Base-by-base conservation (phyloP, 2,329 filamentous ascomycete genomes). In the Pezicula neosporulosa region DNA sequence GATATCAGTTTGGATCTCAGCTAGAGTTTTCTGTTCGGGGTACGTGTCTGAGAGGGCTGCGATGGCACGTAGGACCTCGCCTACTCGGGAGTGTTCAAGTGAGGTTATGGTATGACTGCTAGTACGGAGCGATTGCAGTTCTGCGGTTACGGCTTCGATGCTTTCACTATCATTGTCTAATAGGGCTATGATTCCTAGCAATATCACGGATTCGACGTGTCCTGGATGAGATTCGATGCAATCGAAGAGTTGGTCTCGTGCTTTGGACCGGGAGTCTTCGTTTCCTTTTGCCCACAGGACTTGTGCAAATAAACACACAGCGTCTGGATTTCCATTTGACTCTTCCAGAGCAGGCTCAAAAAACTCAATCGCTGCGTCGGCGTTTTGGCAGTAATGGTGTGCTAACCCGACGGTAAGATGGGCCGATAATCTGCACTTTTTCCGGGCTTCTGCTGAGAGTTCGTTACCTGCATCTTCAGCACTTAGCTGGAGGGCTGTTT, bases 211-310 rank as follows among this genome's bases (percentile, higher is more conserved):
- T 56, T 86, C 86, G 1, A 96, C 81, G 59, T 97, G 91, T 1
- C 85, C 81, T 0, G 89, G 82, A 46, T 87, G 73, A 47, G 76
- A 78, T 60, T 92, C 89, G 12, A 96, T 85, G 35, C 88, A 85
- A 13, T 85, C 85, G 62, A 96, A 93, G 1, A 99, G 77, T 56
- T 89, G 82, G 48, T 88, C 84, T 3, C 90, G 81, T 15, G 93
- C 92, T 55, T 88, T 83, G 46, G 86, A 82, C 44, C 86, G 83
- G 50, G 92, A 88, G 1, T 85, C 78, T 6, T 86, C 82, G 0
- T 85, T 83, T 8, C 89, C 91, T 57, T 90, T 90, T 0, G 92
- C 92, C 93, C 94, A 99, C 0, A 97, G 78, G 0, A 97, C 89
- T 69, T 97, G 90, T 0, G 92, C 89, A 12, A 97, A 77, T 12